These are phyloP conservation scores for Aspergillus proliferans DNA, from an alignment of 2,329 filamentous ascomycete genomes.

Conservation along the genomic window DNA sequence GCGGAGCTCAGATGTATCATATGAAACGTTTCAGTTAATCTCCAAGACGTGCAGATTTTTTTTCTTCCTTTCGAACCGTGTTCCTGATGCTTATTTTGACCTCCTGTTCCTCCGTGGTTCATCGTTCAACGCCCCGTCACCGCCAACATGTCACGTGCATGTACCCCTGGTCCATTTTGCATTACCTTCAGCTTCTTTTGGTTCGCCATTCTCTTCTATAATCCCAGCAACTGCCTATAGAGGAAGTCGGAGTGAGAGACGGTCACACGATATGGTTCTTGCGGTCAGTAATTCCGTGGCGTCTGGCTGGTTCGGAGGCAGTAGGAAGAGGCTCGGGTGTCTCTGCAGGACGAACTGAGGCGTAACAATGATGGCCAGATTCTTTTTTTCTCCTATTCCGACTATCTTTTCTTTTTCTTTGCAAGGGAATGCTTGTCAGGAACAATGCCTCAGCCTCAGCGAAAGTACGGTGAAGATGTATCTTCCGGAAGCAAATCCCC, in stretches of 20 bases:
- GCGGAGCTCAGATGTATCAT: constrained; percentile 14
- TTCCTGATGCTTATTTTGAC: constrained; percentile 24
- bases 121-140: constrained; percentile 1
- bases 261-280: too few relatives aligned
- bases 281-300: background rate
- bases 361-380: background rate
- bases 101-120: background rate
- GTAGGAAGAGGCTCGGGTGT: too few relatives aligned
- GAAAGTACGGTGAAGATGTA: too few relatives aligned
- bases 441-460: too few relatives aligned
- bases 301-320: constrained; percentile 4
- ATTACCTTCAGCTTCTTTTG: background rate
- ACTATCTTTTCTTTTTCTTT: too few relatives aligned
- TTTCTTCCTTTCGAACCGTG: constrained; percentile 16
- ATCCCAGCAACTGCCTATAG: too few relatives aligned
- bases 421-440: too few relatives aligned
- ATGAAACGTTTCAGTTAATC: constrained; percentile 9
- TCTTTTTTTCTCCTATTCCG: background rate
- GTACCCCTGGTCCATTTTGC: background rate
- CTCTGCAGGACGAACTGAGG: too few relatives aligned
- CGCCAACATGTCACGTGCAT: background rate
- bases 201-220: background rate
- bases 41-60: constrained; percentile 5
- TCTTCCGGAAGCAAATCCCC: background rate
- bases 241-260: too few relatives aligned